Evolutionary conservation across 2,329 filamentous ascomycete genomes (phyloP).

Genomic region (Colletotrichum shisoi): DNA sequence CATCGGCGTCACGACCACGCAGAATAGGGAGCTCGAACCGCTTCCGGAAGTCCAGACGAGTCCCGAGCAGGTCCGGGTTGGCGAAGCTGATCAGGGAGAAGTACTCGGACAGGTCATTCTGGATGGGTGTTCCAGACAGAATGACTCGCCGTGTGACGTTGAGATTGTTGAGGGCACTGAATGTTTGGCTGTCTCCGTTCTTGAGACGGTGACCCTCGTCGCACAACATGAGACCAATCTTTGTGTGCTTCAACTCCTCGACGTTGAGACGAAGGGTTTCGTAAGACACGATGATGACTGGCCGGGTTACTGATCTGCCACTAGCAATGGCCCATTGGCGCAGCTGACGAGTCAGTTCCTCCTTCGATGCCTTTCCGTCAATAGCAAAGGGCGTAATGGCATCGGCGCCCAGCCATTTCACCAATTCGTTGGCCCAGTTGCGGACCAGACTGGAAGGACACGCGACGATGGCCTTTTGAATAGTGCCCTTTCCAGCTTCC

Average conservation of each 20-base stretch:
- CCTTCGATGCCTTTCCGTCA: constrained; percentile 94
- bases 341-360: constrained; percentile 87
- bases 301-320: constrained; percentile 87
- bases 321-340: constrained; percentile 93
- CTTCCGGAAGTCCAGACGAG: constrained; percentile 89
- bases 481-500: constrained; percentile 90
- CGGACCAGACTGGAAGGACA: constrained; percentile 95
- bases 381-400: constrained; percentile 93
- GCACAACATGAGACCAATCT: constrained; percentile 91
- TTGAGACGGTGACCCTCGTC: constrained; percentile 97
- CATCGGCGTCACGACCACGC: constrained; percentile 87
- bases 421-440: constrained; percentile 97
- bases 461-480: constrained; percentile 95
- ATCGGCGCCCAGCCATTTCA: constrained; percentile 94
- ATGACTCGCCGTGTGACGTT: constrained; percentile 94
- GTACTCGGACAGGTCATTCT: constrained; percentile 98
- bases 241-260: constrained; percentile 85
- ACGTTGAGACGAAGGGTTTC: constrained; percentile 92
- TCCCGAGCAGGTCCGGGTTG: constrained; percentile 90
- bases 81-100: constrained; percentile 96
- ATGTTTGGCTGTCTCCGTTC: constrained; percentile 95
- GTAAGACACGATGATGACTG: constrained; percentile 97
- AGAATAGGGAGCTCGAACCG: constrained; percentile 92
- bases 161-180: constrained; percentile 85
- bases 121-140: constrained; percentile 94